Evolutionary conservation across 148 eudicot genomes (phyloP).

Genomic region (Vaccinium darrowii): DNA sequence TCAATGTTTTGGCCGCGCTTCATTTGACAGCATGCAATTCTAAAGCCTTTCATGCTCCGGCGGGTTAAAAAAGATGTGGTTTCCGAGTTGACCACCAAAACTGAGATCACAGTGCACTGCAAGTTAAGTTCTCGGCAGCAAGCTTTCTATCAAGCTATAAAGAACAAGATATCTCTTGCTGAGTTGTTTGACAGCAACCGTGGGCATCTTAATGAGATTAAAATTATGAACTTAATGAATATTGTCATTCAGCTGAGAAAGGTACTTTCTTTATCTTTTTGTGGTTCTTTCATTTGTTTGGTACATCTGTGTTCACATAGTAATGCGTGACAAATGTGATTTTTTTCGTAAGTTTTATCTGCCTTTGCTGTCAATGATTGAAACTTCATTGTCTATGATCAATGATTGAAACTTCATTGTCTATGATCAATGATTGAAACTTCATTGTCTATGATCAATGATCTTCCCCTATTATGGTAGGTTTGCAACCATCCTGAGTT

Average conservation of each 20-base stretch:
- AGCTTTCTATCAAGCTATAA: conserved; percentile 97
- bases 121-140: conserved; percentile 96
- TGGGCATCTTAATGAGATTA: conserved; percentile 85
- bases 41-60: conserved; percentile 96
- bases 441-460: background rate
- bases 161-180: conserved; percentile 93
- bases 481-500: conserved; percentile 99
- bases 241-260: conserved; percentile 97
- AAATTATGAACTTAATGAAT: conserved; percentile 88
- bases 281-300: conserved; percentile 11
- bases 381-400: background rate
- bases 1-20: conserved; percentile 9
- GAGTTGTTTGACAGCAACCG: conserved; percentile 91
- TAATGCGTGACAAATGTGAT: background rate
- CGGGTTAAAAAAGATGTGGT: conserved; percentile 96
- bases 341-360: background rate
- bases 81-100: conserved; percentile 87
- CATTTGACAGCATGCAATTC: conserved; percentile 81
- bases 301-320: background rate
- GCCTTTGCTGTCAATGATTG: background rate
- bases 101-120: conserved; percentile 89
- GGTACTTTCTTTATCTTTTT: conserved; percentile 38
- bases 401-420: too few species aligned
- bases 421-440: background rate
- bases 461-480: conserved; percentile 34